Evolutionary conservation across 2,329 filamentous ascomycete species (phyloP).

Genomic region (Aureobasidium zeae): DNA sequence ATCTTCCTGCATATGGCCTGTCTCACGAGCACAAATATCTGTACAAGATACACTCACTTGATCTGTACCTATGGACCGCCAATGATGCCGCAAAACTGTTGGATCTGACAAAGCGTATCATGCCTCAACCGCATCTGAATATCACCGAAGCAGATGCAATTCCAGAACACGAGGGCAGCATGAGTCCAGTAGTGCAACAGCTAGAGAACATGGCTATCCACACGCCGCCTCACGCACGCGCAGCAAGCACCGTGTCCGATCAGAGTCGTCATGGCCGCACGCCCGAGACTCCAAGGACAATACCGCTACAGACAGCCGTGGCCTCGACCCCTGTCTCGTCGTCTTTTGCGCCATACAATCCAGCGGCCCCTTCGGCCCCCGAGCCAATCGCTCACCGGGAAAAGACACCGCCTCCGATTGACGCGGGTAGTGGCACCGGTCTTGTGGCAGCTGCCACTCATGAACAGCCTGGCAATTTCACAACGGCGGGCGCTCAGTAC

Average conservation of each 20-base stretch:
- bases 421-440: constrained; percentile 46
- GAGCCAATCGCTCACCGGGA: constrained; percentile 64
- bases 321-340: constrained; percentile 28
- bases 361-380: constrained; percentile 65
- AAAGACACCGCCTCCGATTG: constrained; percentile 68
- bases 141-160: constrained; percentile 51
- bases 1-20: constrained; percentile 63
- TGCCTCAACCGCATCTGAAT: constrained; percentile 52
- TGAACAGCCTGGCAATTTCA: constrained; percentile 25
- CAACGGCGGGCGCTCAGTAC: constrained; percentile 18
- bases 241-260: constrained; percentile 25
- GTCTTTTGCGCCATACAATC: constrained; percentile 63
- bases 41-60: constrained; percentile 65
- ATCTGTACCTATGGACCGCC: constrained; percentile 72
- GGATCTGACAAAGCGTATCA: constrained; percentile 55
- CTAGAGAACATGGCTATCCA: constrained; percentile 63
- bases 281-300: constrained; percentile 18
- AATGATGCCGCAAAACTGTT: constrained; percentile 63
- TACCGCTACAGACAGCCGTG: constrained; percentile 12
- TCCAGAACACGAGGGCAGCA: constrained; percentile 41
- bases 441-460: constrained; percentile 32
- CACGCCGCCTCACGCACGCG: constrained; percentile 41
- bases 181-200: constrained; percentile 64
- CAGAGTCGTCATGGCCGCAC: constrained; percentile 25
- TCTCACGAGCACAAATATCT: constrained; percentile 69